These are phyloP conservation scores for Stephanodiscus triporus DNA, from an alignment of 108 stramenopile species.

Conservation along the genomic window DNA sequence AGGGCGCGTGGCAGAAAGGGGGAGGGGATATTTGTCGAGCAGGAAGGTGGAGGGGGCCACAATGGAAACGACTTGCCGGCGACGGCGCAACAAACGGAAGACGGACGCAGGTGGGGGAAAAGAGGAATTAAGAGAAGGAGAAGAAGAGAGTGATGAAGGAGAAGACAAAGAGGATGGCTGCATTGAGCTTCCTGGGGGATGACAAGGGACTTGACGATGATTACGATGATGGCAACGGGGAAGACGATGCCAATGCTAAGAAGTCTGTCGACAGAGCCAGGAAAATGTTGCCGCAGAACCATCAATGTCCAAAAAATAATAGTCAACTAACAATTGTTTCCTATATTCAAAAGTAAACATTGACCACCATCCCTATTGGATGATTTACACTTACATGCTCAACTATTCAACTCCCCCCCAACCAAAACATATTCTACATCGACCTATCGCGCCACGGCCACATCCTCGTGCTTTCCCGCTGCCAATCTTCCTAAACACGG, in stretches of 20 bases:
- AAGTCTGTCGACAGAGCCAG: slow-evolving; percentile 10
- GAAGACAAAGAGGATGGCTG: slow-evolving; percentile 67
- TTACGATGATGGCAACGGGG: no score
- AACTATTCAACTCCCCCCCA: no score
- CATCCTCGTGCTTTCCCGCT: no score
- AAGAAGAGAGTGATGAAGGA: slow-evolving; percentile 65
- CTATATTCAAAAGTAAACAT: no score
- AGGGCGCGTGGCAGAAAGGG: slow-evolving; percentile 31
- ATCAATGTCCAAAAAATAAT: no score
- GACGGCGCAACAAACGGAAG: slow-evolving; percentile 31
- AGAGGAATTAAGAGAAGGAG: slow-evolving; percentile 41
- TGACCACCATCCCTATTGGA: no score
- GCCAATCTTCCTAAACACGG: no score
- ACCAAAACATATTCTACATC: no score
- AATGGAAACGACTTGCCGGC: not conserved
- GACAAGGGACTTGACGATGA: slow-evolving; percentile 53
- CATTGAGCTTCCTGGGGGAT: slow-evolving; percentile 71
- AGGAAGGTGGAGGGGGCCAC: not conserved
- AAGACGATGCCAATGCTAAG: not conserved
- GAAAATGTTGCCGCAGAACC: no score
- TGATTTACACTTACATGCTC: no score
- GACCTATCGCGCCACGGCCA: no score
- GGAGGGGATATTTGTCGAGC: slow-evolving; percentile 11
- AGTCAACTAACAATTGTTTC: no score
- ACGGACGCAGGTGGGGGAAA: slow-evolving; percentile 40